Evolutionary conservation across 495 filamentous ascomycete species (phyloP).

Genomic region (Aspergillus carlsbadensis): DNA sequence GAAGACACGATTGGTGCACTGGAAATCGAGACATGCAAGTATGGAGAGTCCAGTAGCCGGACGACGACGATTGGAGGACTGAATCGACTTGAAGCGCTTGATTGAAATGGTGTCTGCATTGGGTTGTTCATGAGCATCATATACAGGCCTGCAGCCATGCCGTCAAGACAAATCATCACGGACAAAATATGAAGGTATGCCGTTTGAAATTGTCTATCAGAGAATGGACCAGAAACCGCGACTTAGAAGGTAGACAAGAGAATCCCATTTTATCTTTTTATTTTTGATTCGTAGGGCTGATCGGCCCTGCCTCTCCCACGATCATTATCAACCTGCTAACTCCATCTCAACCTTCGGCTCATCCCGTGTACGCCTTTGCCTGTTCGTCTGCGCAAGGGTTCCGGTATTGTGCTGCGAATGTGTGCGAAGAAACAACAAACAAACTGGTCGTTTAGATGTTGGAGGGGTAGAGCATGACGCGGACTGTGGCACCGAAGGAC

Average conservation of each 20-base stretch:
- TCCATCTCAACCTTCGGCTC: conserved; percentile 46
- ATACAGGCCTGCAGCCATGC: conserved; percentile 34
- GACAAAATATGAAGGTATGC: conserved; percentile 17
- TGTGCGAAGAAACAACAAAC: conserved; percentile 32
- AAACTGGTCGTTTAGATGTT: conserved; percentile 40
- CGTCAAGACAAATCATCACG: conserved; percentile 31
- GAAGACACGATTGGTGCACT: too few relatives aligned
- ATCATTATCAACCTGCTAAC: conserved; percentile 50
- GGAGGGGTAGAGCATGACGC: conserved; percentile 98
- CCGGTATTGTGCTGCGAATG: conserved; percentile 40
- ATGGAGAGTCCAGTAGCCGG: too few relatives aligned
- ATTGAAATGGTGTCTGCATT: conserved; percentile 42
- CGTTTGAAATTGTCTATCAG: conserved; percentile 22
- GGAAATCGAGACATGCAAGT: too few relatives aligned
- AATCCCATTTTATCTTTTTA: conserved; percentile 22
- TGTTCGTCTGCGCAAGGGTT: conserved; percentile 45
- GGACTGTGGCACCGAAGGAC: conserved; percentile 93
- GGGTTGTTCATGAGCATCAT: conserved; percentile 38
- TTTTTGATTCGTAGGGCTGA: conserved; percentile 49
- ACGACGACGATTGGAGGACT: too few relatives aligned
- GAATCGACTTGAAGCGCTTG: neutral
- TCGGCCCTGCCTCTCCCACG: conserved; percentile 47
- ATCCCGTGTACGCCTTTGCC: conserved; percentile 45
- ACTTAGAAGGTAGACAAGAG: conserved; percentile 24
- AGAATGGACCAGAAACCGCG: conserved; percentile 25